Percentiles rank a stretch among this genome's conserved stretches.
Evolutionary conservation across 1,284 basidiomycete species (phyloP).

Genomic region (Megacollybia platyphylla): DNA sequence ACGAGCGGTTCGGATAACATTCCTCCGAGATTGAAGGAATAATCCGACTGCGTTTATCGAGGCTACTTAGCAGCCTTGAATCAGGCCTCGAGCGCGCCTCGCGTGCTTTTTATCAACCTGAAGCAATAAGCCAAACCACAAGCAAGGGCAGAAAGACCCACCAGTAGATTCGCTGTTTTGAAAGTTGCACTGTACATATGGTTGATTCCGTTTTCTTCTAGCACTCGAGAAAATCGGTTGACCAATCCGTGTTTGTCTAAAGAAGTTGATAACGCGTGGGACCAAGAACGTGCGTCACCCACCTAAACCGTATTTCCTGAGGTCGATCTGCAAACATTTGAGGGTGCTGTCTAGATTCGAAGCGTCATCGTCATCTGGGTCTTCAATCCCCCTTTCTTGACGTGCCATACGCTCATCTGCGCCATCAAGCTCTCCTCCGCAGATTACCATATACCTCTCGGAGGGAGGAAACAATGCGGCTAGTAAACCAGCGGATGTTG

Average conservation of each 20-base stretch:
- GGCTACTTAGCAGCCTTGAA: conserved; percentile 22
- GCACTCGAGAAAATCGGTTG: conserved; percentile 59
- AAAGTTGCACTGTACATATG: conserved; percentile 80
- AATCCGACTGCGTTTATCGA: no score
- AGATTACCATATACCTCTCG: conserved; percentile 64
- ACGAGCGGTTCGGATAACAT: background rate
- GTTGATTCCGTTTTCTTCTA: conserved; percentile 61
- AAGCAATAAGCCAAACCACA: conserved; percentile 1
- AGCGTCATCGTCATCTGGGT: conserved; percentile 10
- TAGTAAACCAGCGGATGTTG: conserved; percentile 48
- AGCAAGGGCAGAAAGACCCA: conserved; percentile 15
- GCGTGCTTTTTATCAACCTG: conserved; percentile 34
- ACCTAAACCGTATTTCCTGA: conserved; percentile 59
- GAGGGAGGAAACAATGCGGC: conserved; percentile 51
- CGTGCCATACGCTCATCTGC: conserved; percentile 25
- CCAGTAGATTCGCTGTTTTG: conserved; percentile 74
- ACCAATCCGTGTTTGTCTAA: conserved; percentile 67
- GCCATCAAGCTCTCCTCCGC: conserved; percentile 50
- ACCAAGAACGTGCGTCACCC: conserved; percentile 11
- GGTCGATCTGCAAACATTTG: conserved; percentile 59
- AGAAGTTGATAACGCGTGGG: background rate
- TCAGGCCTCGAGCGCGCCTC: conserved; percentile 26
- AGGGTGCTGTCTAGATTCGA: conserved; percentile 18
- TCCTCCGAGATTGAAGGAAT: no score
- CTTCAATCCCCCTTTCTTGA: conserved; percentile 16